These are phyloP conservation scores for Aspergillus udagawae DNA, from an alignment of 2,329 filamentous ascomycete species.

Conservation along the genomic window DNA sequence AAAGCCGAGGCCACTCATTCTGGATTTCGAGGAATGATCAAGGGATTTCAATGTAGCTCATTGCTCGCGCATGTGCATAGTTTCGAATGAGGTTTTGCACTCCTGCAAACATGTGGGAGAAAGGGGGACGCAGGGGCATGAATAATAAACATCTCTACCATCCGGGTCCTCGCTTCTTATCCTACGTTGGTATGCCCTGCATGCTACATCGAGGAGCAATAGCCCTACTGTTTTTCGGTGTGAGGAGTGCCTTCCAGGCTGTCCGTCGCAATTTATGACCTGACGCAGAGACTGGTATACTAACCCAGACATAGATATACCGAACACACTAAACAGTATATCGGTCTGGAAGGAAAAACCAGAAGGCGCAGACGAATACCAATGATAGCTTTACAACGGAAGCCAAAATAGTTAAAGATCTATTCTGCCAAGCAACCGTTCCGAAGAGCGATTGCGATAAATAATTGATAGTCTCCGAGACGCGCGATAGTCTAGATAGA, in stretches of 20 bases:
- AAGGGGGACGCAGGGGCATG: neutral
- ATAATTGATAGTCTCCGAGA: conserved; percentile 16
- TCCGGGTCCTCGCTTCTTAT: neutral
- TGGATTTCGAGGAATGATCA: neutral
- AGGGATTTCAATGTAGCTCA: neutral
- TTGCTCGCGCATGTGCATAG: neutral
- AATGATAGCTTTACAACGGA: neutral
- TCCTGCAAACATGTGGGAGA: neutral
- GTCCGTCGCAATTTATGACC: neutral
- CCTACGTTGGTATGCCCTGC: neutral
- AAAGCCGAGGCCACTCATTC: neutral
- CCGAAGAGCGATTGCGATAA: conserved; percentile 10
- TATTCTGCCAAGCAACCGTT: conserved; percentile 10
- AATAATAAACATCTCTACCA: neutral
- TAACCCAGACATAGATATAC: neutral
- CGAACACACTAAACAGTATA: neutral
- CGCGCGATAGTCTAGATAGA: conserved; percentile 8
- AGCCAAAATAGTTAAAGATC: neutral
- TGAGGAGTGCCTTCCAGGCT: neutral
- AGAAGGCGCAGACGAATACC: neutral
- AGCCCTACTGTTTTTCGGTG: neutral
- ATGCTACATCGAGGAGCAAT: neutral
- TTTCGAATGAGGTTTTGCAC: neutral
- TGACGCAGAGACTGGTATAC: neutral
- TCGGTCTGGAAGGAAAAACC: neutral